A percentile compares a stretch with the other conserved stretches of the same genome.
These are phyloP conservation scores for Lippia alba DNA, from an alignment of 305 asterid genomes.

Conservation along the genomic window DNA sequence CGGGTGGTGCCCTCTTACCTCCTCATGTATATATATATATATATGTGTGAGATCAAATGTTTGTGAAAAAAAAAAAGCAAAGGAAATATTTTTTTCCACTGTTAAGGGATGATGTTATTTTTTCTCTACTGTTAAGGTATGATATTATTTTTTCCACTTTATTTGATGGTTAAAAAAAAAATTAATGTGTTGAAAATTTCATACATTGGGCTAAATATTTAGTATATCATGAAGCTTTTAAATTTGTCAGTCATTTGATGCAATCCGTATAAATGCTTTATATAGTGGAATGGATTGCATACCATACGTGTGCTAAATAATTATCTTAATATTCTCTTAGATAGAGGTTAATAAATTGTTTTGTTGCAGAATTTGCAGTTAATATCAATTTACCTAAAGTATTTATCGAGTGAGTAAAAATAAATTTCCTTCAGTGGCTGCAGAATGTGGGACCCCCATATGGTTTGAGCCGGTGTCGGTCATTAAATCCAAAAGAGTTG, in stretches of 20 bases:
- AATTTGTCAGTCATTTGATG: too few species aligned
- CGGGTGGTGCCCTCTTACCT: constrained; percentile 6
- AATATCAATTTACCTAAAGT: constrained; percentile 13
- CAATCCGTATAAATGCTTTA: too few species aligned
- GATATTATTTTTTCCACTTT: too few species aligned
- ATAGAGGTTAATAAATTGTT: not conserved
- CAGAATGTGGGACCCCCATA: constrained; percentile 62
- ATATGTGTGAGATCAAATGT: constrained; percentile 2
- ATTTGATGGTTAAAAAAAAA: too few species aligned
- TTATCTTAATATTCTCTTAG: too few species aligned
- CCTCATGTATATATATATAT: constrained; percentile 12
- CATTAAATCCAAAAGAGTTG: constrained; percentile 77
- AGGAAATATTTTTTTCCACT: constrained; percentile 9
- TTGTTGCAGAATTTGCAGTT: constrained; percentile 24
- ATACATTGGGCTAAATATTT: too few species aligned
- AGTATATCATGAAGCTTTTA: too few species aligned
- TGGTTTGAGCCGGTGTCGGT: constrained; percentile 99
- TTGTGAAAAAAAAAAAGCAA: constrained; percentile 16
- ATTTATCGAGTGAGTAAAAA: constrained; percentile 31
- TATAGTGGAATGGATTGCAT: too few species aligned
- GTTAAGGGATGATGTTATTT: too few species aligned
- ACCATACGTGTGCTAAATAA: too few species aligned
- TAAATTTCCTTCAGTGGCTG: constrained; percentile 66
- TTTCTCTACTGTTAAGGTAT: too few species aligned
- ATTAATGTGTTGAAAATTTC: too few species aligned